Evolutionary conservation across 2,329 filamentous ascomycete genomes (phyloP).

Genomic region (Microdochium nivale): DNA sequence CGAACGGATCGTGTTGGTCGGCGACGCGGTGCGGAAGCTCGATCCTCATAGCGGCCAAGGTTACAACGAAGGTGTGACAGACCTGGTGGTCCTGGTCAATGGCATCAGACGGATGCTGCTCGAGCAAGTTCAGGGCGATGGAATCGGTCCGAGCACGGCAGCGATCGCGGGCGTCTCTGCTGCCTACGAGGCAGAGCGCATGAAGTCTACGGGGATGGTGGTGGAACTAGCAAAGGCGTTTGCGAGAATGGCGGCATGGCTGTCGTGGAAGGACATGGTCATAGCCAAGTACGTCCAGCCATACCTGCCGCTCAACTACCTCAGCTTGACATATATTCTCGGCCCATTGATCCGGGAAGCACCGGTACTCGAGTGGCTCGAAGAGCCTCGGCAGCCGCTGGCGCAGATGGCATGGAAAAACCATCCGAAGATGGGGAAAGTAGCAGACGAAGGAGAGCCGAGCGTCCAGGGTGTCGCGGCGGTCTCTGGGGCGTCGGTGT

Average conservation of each 20-base stretch:
- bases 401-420: neutral
- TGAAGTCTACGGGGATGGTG: neutral
- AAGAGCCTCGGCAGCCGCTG: neutral
- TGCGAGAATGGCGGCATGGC: neutral
- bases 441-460: neutral
- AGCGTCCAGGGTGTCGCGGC: neutral
- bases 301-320: neutral
- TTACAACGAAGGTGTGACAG: slow-evolving; percentile 2
- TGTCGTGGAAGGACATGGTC: neutral
- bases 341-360: neutral
- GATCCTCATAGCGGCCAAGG: slow-evolving; percentile 4
- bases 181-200: neutral
- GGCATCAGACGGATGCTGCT: neutral
- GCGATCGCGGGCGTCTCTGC: neutral
- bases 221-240: neutral
- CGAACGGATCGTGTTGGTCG: slow-evolving; percentile 3
- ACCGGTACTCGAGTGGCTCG: neutral
- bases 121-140: slow-evolving; percentile 5
- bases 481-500: neutral
- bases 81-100: slow-evolving; percentile 2
- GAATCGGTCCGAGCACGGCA: neutral
- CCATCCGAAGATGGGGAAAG: neutral
- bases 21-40: slow-evolving; percentile 5
- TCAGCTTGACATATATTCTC: neutral
- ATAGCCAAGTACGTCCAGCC: neutral